Base-by-base conservation (phyloP, 1,284 basidiomycete species). In the Coniferiporia sulphurascens region DNA sequence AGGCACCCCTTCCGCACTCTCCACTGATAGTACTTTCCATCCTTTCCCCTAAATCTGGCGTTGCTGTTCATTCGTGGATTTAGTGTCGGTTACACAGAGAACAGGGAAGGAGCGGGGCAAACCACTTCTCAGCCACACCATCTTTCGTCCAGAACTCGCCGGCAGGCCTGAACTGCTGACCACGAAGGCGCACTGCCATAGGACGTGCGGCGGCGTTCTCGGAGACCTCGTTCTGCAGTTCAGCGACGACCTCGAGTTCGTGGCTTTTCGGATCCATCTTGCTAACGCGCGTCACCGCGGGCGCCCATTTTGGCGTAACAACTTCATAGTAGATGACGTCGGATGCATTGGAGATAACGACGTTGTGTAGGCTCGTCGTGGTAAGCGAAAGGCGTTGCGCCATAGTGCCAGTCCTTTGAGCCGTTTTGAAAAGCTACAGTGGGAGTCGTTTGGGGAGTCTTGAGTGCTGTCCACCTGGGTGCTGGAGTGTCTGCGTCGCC, bases 321-420 rank as follows among this genome's bases (percentile, higher is more conserved):
- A 78, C 64, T 58, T 77, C 76, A 62, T 74, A 79, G 68, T 75
- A 75, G 59, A 75, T 69, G 60, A 67, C 66, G 62, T 78, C 76
- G 50, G 66, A 68, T 41, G 65, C 66, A 60, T 73, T 76, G 36
- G 77, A 70, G 61, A 77, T 69, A 44, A 74, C 66, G 58, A 73
- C 71, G 61, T 76, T 76, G 59, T 69, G 70, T 46, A 76, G 61
- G 52, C 63, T 68, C 27, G 75, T 70, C 48, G 76, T 77, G 48
- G 76, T 78, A 54, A 77, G 68, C 36, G 66, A 66, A 36, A 78
- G 71, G 54, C 69, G 68, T 50, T 75, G 72, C 56, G 69, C 65
- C 69, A 68, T 44, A 19, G 19, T 34, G 32, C 19, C 46, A 9
- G 0, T 51, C 3, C n/a, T 46, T 15, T n/a, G 32, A 35, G 13